Evolutionary conservation across 208 protist genomes (phyloP), one percentile per base, ranked within the genome.

Genomic region (Wallacemonas sp.): DNA sequence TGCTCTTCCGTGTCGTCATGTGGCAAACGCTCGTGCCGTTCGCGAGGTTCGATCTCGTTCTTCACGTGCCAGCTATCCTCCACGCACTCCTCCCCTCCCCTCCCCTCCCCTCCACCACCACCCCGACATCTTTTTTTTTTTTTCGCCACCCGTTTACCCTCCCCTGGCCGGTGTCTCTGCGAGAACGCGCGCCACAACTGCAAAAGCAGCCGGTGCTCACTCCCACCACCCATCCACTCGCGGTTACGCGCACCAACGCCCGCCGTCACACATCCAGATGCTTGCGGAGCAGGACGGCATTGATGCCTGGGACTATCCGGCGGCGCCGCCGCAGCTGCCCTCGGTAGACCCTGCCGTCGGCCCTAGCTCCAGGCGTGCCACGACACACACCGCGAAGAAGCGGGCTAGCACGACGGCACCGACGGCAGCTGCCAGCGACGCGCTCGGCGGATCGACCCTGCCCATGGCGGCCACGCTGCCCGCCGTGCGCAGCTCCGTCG

Each of bases 71-170:
- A n/a, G n/a, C n/a, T n/a, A n/a, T n/a, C n/a, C n/a, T n/a, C n/a
- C n/a, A n/a, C n/a, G n/a, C n/a, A n/a, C n/a, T n/a, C n/a, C n/a
- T n/a, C n/a, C n/a, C n/a, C n/a, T n/a, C n/a, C n/a, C n/a, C n/a
- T n/a, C n/a, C n/a, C n/a, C n/a, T n/a, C n/a, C n/a, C n/a, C n/a
- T n/a, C n/a, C n/a, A n/a, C n/a, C n/a, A n/a, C n/a, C n/a, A n/a
- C n/a, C n/a, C n/a, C n/a, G n/a, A 54, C 54, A 55, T 64, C 44
- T 42, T 71, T 61, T 19, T 46, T 61, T 50, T 8, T 42, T 39
- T 0, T 34, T 37, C 33, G 44, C 34, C 36, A 58, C n/a, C 19
- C 19, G 32, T 37, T 15, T 1, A 75, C 66, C 6, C 19, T 33
- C 27, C 37, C 54, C 9, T 17, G n/a, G n/a, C n/a, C n/a, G n/a